Base-by-base conservation (phyloP, 805 yeast species). In the Candida qinlingensis region DNA sequence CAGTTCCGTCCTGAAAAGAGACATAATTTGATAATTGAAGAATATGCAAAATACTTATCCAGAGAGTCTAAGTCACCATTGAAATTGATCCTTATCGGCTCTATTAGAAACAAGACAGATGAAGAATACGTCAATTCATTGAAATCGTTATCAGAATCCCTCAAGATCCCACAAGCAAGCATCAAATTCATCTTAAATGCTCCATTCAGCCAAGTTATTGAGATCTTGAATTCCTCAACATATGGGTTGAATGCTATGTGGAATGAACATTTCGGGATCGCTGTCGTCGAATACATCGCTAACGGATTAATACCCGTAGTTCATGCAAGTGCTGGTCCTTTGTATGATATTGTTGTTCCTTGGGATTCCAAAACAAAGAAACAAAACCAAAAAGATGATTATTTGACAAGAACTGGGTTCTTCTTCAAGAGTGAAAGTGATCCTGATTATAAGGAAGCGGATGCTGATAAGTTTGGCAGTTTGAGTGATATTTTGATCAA, bases 211-310 rank as follows among this genome's bases (percentile, higher is more conserved):
- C 75, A 72, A 13, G 81, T 95, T 11, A 69, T 79, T 45, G 60
- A 68, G 30, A 74, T 79, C 46, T 70, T 95, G 34, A 58, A 69
- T 10, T 68, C 65, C 11, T 77, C 89, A 3, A 77, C 81, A 28
- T 81, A 80, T 59, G 99, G 99, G 5, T 71, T 94, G 37, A 92
- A 94, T 60, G 90, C 96, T 31, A 94, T 94, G 99, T 94, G 99
- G 99, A 94, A 94, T 67, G 99, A 94, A 70, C 99, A 94, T 70
- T 94, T 94, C 65, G 99, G 99, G 19, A 94, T 94, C 59, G 92
- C 96, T 1, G 92, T 94, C 5, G 99, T 94, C 7, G 99, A 94
- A 66, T 88, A 90, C 63, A 73, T 87, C 69, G 83, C 92, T 2
- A 77, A 86, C 47, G 98, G 97, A 0, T 75, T 85, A 29, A 79